These are phyloP conservation scores for Didymella glomerata DNA, from an alignment of 2,329 filamentous ascomycete species.

Conservation along the genomic window DNA sequence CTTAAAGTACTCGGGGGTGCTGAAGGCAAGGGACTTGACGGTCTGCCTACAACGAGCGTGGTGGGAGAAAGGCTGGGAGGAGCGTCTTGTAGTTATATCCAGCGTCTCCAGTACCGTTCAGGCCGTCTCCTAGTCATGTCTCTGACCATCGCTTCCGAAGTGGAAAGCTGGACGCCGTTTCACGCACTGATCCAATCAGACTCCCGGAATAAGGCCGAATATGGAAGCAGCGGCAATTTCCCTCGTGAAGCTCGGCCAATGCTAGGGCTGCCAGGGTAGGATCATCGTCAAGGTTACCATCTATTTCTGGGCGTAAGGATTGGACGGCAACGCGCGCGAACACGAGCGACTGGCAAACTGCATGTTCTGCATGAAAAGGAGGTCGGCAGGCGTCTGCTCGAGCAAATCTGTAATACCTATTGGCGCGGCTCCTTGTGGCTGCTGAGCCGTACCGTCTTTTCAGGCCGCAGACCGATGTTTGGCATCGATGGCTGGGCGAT, in stretches of 20 bases:
- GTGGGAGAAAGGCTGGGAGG: conserved; percentile 26
- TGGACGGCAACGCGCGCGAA: conserved; percentile 25
- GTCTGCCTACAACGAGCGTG: conserved; percentile 37
- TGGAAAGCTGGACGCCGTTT: conserved; percentile 26
- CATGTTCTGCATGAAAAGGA: conserved; percentile 18
- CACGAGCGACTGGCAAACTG: conserved; percentile 20
- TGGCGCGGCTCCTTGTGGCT: neutral
- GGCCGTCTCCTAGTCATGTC: conserved; percentile 25
- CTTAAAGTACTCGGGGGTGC: conserved; percentile 25
- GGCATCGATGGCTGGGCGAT: conserved; percentile 1
- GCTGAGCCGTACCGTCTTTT: neutral
- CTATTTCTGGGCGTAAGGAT: conserved; percentile 40
- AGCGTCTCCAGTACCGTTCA: conserved; percentile 21
- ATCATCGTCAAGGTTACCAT: conserved; percentile 34
- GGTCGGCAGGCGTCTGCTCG: conserved; percentile 13
- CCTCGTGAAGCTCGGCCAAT: conserved; percentile 33
- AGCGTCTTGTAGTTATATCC: conserved; percentile 33
- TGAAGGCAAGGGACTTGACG: conserved; percentile 39
- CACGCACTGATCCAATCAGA: conserved; percentile 12
- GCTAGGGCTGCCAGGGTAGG: conserved; percentile 27
- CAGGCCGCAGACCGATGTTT: neutral
- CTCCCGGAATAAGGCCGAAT: conserved; percentile 21
- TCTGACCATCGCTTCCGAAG: conserved; percentile 19
- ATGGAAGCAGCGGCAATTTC: conserved; percentile 41
- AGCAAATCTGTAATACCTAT: conserved; percentile 5